phyloP scores from a whole-genome alignment of 768 basidiomycete genomes.

The Cyclocybe cylindracea region DNA sequence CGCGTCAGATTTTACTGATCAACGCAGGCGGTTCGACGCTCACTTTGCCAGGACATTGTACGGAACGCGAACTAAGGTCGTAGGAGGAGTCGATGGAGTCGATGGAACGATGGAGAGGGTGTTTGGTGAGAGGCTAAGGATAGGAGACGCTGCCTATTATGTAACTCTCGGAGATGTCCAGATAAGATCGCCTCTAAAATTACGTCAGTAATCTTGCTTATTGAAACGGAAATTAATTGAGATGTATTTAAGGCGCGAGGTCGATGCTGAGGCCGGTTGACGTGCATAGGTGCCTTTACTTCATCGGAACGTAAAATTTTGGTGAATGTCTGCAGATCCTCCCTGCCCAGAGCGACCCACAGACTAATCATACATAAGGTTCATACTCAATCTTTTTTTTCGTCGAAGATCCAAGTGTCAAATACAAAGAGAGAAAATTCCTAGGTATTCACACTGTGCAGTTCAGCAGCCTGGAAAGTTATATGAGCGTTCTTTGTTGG shows the following conservation, averaged over 20 bases:
- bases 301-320: no score
- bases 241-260: not conserved
- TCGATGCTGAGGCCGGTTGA: no score
- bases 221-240: not conserved
- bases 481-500: no score
- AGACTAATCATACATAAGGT: not conserved
- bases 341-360: not conserved
- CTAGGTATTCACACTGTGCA: no score
- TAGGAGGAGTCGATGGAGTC: not conserved
- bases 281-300: no score
- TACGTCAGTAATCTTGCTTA: not conserved
- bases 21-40: not conserved
- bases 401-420: no score
- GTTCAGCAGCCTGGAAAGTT: no score
- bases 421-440: no score
- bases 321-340: no score
- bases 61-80: not conserved
- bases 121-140: conserved; percentile 10
- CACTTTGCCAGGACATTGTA: conserved; percentile 77
- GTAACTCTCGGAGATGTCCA: conserved; percentile 23
- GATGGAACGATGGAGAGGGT: not conserved
- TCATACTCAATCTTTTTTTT: no score
- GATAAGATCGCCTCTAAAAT: conserved; percentile 18
- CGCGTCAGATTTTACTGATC: not conserved
- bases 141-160: conserved; percentile 15